Conservation (phyloP, 495 filamentous ascomycete genomes). For the Glutinoglossum americanum region DNA sequence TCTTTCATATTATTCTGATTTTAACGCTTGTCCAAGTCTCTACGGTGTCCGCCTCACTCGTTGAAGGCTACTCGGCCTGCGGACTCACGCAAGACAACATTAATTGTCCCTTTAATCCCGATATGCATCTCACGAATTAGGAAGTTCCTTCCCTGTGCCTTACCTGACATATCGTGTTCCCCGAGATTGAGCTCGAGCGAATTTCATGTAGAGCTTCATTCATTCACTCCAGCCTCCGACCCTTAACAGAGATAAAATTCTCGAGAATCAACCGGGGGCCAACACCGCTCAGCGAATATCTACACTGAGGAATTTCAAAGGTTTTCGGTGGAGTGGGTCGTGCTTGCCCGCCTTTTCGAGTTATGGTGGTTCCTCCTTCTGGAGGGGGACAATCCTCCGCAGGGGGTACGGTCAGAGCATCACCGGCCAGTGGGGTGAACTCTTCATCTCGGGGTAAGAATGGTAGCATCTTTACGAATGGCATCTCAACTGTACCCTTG, state of each 20-base stretch:
- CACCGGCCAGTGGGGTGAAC: background rate
- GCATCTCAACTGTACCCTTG: conserved; percentile 23
- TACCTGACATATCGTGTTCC: background rate
- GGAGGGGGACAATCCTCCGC: conserved; percentile 1
- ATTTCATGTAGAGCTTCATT: background rate
- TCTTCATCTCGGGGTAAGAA: background rate
- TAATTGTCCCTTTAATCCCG: background rate
- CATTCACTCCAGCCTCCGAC: background rate
- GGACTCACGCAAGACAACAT: background rate
- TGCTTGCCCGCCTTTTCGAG: background rate
- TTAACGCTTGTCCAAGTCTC: background rate
- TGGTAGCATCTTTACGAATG: background rate
- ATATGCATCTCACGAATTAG: background rate
- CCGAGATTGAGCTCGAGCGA: conserved; percentile 1
- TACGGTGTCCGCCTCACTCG: background rate
- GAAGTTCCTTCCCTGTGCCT: background rate
- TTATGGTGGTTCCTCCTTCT: conserved; percentile 4
- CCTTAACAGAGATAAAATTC: background rate
- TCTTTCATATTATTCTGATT: background rate
- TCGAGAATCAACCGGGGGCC: background rate
- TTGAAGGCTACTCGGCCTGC: background rate
- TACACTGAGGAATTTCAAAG: background rate
- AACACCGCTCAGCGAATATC: background rate
- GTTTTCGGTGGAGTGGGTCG: background rate
- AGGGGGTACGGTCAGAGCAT: background rate